These are phyloP conservation scores for Monosporozyma yasuniensis DNA, from an alignment of 805 yeast species.

Conservation along the genomic window DNA sequence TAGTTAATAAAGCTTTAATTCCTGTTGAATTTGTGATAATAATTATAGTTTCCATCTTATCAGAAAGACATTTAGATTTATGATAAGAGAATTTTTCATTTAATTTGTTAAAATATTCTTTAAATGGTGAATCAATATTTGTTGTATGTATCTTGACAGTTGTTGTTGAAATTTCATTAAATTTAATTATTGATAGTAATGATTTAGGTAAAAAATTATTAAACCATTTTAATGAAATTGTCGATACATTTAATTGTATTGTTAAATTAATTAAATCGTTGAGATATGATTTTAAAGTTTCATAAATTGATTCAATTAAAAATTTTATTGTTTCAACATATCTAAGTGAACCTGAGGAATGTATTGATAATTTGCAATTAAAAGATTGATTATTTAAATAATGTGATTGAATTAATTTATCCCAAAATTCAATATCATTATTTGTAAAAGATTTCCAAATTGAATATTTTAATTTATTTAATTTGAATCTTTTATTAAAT, in stretches of 20 bases:
- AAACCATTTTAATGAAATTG: constrained; percentile 28
- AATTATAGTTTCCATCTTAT: constrained; percentile 18
- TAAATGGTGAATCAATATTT: constrained; percentile 24
- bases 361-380: constrained; percentile 6
- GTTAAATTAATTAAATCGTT: constrained; percentile 5
- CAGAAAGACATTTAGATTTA: not conserved
- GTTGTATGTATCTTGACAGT: not conserved
- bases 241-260: constrained; percentile 21
- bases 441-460: constrained; percentile 22
- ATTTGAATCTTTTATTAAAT: constrained; percentile 24
- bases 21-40: constrained; percentile 29
- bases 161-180: constrained; percentile 5
- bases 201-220: constrained; percentile 20
- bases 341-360: constrained; percentile 27
- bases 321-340: constrained; percentile 30
- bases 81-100: constrained; percentile 18
- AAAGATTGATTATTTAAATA: not conserved
- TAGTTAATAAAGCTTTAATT: constrained; percentile 28
- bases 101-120: constrained; percentile 25
- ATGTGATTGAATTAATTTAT: constrained; percentile 4
- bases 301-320: constrained; percentile 21
- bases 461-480: constrained; percentile 20
- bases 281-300: not conserved
- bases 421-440: constrained; percentile 21
- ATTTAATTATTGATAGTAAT: constrained; percentile 15